Evolutionary conservation across 306 rosid genomes (phyloP).

Genomic region (Gastrolobium villosum): DNA sequence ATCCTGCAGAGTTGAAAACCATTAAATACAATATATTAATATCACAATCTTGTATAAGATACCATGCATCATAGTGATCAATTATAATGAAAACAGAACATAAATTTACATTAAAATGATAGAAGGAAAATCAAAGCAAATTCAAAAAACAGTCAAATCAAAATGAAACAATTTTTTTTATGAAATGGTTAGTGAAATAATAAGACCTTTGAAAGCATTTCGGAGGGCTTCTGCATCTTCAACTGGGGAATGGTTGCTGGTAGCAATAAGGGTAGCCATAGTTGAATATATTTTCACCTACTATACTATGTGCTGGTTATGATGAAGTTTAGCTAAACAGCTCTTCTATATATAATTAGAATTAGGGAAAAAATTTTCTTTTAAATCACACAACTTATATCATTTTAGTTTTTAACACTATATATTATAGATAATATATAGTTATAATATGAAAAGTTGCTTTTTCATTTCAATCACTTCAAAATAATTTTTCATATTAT

Average conservation of each 20-base stretch:
- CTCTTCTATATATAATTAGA: slow-evolving; percentile 31
- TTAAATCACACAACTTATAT: too few relatives aligned
- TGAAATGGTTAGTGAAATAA: slow-evolving; percentile 10
- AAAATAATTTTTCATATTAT: too few relatives aligned
- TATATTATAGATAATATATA: too few relatives aligned
- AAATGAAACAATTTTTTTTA: neutral
- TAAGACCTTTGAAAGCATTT: slow-evolving; percentile 61
- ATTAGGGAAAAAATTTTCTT: neutral
- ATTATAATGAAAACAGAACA: neutral
- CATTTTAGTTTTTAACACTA: too few relatives aligned
- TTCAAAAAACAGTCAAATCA: neutral
- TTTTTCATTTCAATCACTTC: too few relatives aligned
- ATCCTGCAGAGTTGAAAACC: slow-evolving; percentile 57
- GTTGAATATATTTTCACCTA: slow-evolving; percentile 18
- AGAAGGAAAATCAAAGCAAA: neutral
- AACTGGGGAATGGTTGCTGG: slow-evolving; percentile 48
- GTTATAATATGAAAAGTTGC: too few relatives aligned
- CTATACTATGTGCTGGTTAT: neutral
- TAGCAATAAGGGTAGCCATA: slow-evolving; percentile 67
- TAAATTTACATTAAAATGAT: neutral
- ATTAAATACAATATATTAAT: slow-evolving; percentile 1
- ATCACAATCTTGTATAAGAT: neutral
- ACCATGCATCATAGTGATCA: neutral
- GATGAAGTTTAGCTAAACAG: slow-evolving; percentile 27
- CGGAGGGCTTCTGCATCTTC: slow-evolving; percentile 72